Evolutionary conservation across 2,329 filamentous ascomycete genomes (phyloP).

Genomic region (Diaporthe sp.): DNA sequence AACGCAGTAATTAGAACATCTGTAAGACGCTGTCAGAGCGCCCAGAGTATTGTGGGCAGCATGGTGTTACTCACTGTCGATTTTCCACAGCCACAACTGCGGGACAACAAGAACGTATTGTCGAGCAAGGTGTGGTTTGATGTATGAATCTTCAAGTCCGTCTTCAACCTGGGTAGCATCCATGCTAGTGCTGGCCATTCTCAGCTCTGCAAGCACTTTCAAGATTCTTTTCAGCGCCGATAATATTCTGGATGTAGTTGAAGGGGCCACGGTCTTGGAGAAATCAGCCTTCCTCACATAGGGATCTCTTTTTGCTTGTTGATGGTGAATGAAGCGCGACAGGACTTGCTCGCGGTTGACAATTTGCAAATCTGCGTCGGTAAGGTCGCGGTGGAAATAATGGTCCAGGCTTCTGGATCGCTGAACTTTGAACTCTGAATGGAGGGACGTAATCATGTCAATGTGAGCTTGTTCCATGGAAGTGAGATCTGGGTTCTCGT

Average conservation of each 20-base stretch:
- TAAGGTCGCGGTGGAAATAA: neutral
- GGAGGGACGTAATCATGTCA: neutral
- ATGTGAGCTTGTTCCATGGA: neutral
- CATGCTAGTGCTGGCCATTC: neutral
- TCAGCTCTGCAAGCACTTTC: neutral
- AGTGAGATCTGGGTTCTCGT: neutral
- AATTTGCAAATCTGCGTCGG: neutral
- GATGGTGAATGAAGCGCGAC: constrained; percentile 6
- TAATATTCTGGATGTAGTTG: neutral
- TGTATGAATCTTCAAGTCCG: neutral
- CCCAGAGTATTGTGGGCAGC: neutral
- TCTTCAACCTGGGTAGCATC: neutral
- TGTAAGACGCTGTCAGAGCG: neutral
- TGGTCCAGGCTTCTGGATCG: neutral
- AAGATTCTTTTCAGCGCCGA: neutral
- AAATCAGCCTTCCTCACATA: too few relatives aligned
- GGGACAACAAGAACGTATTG: constrained; percentile 3
- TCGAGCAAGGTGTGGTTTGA: neutral
- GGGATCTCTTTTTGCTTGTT: neutral
- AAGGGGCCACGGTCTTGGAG: too few relatives aligned
- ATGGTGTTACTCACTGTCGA: neutral
- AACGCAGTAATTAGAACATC: neutral
- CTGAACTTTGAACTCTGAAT: neutral
- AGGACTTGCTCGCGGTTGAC: neutral
- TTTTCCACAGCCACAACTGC: constrained; percentile 3